Base-by-base conservation (phyloP, 1,284 basidiomycete genomes). In the Pseudozyma flocculosa region DNA sequence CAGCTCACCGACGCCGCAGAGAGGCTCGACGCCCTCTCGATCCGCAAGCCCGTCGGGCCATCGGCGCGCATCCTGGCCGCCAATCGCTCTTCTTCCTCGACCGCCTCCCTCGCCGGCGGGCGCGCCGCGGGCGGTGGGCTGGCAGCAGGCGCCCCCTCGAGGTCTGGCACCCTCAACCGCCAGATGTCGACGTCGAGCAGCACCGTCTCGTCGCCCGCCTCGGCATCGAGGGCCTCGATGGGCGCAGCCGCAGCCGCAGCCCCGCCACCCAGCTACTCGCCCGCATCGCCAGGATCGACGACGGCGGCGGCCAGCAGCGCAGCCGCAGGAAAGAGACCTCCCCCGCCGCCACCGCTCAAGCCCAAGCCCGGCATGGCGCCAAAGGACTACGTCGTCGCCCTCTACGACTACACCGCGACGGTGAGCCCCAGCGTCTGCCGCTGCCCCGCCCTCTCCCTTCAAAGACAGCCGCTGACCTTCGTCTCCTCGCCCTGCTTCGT, bases 391-490 rank as follows among this genome's bases (percentile, higher is more conserved):
- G 93, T 94, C 30, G 88, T 91, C 3, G 94, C 95, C 23, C 79
- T 98, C 72, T 99, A 96, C 77, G 94, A 99, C 79, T 99, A 95
- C 77, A 84, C 84, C 30, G 92, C 94, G 2, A 62, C 61, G 11
- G 45, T 40, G 22, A 39, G 19, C 46, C 24, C 5, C 7, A 29
- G 7, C 7, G 26, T 51, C 7, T 11, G 26, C 11, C 26, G 26
- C 26, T 29, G 5, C 26, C 54, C 48, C 54, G 21, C 48, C 40
- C 23, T 40, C 43, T 50, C 21, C 23, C 9, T 43, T 40, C n/a
- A n/a, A n/a, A n/a, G n/a, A n/a, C n/a, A n/a, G 26, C 26, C 5
- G 5, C 26, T 29, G 26, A 29, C 26, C 37, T 45, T 37, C 48
- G 26, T 11, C 17, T n/a, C n/a, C n/a, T n/a, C n/a, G n/a, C n/a